Conservation (phyloP, 2,329 filamentous ascomycete species). For the Geosmithia morbida region DNA sequence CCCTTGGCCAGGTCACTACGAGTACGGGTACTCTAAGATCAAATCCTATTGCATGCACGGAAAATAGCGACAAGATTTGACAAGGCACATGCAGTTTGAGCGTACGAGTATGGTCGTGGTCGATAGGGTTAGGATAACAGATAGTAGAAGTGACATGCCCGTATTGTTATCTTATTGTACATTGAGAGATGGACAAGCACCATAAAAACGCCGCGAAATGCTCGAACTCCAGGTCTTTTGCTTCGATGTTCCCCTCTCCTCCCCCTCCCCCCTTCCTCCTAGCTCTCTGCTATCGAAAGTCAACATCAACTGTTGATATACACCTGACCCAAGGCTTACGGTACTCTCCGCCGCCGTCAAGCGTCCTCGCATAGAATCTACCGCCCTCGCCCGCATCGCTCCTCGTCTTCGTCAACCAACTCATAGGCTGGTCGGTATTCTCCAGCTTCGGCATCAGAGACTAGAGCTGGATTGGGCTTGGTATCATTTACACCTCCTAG, state of each 20-base stretch:
- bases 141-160: not conserved
- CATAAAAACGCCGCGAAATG: not conserved
- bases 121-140: too few relatives aligned
- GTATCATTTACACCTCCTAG: constrained; percentile 87
- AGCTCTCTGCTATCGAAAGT: not conserved
- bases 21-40: too few relatives aligned
- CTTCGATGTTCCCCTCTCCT: not conserved
- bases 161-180: not conserved
- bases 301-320: not conserved
- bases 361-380: constrained; percentile 10
- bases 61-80: too few relatives aligned
- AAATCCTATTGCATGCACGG: too few relatives aligned
- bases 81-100: too few relatives aligned
- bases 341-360: not conserved
- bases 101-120: too few relatives aligned
- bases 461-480: constrained; percentile 69
- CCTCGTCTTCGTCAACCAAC: constrained; percentile 58
- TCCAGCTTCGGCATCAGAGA: constrained; percentile 16
- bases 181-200: not conserved
- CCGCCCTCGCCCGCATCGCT: constrained; percentile 60
- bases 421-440: constrained; percentile 62
- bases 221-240: not conserved
- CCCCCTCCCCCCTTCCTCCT: not conserved
- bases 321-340: not conserved
- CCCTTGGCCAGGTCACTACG: too few relatives aligned